Conservation (phyloP, 371 early-diverging fungal species). For the Rhizopus sp. region DNA sequence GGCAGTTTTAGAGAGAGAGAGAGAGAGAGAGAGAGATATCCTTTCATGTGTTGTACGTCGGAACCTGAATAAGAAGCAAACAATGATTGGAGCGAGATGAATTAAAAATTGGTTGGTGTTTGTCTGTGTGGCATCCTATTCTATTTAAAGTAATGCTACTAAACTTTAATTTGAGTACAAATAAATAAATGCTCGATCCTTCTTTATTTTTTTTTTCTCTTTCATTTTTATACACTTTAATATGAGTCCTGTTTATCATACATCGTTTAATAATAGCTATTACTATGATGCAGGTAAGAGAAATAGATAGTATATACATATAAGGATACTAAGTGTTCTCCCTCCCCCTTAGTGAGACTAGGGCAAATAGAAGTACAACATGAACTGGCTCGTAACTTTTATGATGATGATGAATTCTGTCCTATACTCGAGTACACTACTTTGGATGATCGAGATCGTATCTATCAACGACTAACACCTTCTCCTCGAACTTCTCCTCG, state of each 20-base stretch:
- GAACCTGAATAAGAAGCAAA: too few species aligned
- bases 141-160: not conserved
- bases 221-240: not conserved
- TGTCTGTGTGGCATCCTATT: too few species aligned
- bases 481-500: slow-evolving; percentile 48
- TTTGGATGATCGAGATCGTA: slow-evolving; percentile 43
- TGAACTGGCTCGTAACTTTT: slow-evolving; percentile 51
- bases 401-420: slow-evolving; percentile 51
- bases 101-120: too few species aligned
- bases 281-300: not conserved
- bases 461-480: slow-evolving; percentile 35
- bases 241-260: slow-evolving; percentile 3
- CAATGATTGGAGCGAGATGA: too few species aligned
- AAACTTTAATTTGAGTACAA: not conserved
- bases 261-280: not conserved
- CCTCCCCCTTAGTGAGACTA: slow-evolving; percentile 15
- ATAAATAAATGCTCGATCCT: not conserved
- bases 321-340: not conserved
- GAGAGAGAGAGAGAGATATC: too few species aligned
- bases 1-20: too few species aligned
- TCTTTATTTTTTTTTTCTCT: not conserved
- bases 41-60: too few species aligned
- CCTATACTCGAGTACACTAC: slow-evolving; percentile 38
- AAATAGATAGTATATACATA: not conserved
- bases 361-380: slow-evolving; percentile 42